phyloP scores from a whole-genome alignment of 345 rosid genomes.

The rapeseed (Brassica napus) region DNA sequence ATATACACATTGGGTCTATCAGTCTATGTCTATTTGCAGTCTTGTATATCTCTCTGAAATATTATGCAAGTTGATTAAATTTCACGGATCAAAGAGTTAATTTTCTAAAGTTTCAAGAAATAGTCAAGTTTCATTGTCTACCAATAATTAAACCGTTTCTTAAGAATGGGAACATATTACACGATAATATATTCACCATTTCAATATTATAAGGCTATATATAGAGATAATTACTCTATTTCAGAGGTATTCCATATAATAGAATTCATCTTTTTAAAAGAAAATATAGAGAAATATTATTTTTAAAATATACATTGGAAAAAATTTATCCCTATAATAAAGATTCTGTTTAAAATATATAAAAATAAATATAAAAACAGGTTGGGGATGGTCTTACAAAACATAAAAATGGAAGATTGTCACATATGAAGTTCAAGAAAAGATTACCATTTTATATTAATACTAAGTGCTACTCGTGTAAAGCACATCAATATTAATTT shows the following conservation, averaged over 20 bases:
- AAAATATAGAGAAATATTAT: no score
- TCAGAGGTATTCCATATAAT: no score
- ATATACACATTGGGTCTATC: neutral
- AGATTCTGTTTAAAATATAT: no score
- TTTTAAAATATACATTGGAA: no score
- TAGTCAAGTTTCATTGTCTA: conserved; percentile 3
- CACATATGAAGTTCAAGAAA: neutral
- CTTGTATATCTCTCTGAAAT: neutral
- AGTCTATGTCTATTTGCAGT: neutral
- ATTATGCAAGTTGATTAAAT: conserved; percentile 9
- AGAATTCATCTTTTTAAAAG: no score
- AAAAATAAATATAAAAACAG: no score
- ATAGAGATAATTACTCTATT: neutral
- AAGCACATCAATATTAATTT: neutral
- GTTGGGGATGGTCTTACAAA: no score
- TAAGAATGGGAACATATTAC: neutral
- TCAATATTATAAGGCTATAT: neutral
- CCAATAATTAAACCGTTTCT: neutral
- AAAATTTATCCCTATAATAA: no score
- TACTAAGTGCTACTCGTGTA: neutral
- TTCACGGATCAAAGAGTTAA: neutral
- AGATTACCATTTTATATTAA: neutral
- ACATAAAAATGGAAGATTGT: neutral
- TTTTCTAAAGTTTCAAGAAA: neutral
- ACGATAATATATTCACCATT: neutral